A percentile compares a stretch with the other conserved stretches of the same genome.
phyloP scores from a whole-genome alignment of 805 yeast genomes.

The Wickerhamiella allomyrinae region DNA sequence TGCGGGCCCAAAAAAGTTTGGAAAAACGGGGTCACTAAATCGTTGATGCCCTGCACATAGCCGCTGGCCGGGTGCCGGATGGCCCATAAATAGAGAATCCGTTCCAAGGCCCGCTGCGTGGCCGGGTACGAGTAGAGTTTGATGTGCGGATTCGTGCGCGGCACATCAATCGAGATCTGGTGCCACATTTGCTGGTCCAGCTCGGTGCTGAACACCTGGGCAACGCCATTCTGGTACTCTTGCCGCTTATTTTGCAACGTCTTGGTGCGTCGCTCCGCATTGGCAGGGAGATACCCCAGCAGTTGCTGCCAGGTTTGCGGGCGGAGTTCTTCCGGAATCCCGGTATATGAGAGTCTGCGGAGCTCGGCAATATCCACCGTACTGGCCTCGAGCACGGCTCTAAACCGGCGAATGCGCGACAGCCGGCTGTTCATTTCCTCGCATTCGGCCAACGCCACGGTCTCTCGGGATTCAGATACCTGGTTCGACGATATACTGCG shows the following conservation, averaged over 20 bases:
- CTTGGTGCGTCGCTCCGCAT: constrained; percentile 54
- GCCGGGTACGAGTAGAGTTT: constrained; percentile 51
- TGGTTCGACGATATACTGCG: constrained; percentile 14
- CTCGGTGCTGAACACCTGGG: constrained; percentile 40
- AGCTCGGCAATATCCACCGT: constrained; percentile 55
- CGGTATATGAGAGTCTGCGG: constrained; percentile 82
- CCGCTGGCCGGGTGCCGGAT: constrained; percentile 96
- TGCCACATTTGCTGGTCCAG: constrained; percentile 79
- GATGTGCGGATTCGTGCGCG: constrained; percentile 81
- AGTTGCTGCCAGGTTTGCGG: constrained; percentile 81
- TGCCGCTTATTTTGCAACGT: constrained; percentile 67
- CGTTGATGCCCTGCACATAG: constrained; percentile 95
- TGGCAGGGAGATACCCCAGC: constrained; percentile 82
- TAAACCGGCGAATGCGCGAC: constrained; percentile 53
- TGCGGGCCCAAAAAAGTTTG: constrained; percentile 72
- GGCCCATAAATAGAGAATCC: constrained; percentile 84
- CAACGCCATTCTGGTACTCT: constrained; percentile 67
- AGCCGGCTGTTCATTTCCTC: constrained; percentile 45
- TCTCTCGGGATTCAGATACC: constrained; percentile 23
- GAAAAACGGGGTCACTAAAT: constrained; percentile 81
- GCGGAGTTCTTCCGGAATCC: constrained; percentile 69
- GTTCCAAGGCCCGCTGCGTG: constrained; percentile 68
- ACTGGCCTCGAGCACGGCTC: constrained; percentile 38
- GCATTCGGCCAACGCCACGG: constrained; percentile 31
- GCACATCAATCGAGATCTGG: constrained; percentile 88